Evolutionary conservation across 192 early-diverging fungal species (phyloP).

Genomic region (Backusella tuberculispora): DNA sequence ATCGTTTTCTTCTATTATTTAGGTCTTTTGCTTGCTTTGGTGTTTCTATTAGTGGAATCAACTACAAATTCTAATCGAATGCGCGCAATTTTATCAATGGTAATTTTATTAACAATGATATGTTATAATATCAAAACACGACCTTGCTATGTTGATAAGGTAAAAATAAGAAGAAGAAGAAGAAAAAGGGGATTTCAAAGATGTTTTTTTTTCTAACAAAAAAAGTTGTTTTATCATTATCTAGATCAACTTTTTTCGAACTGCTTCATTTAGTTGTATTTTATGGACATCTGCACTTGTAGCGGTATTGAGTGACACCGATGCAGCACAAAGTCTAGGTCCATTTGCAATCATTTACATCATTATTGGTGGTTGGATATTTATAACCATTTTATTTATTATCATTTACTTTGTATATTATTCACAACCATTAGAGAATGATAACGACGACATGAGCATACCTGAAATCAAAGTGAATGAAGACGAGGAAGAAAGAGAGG

Average conservation of each 20-base stretch:
- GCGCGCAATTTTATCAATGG: constrained; percentile 69
- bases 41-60: constrained; percentile 65
- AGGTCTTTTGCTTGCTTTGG: constrained; percentile 69
- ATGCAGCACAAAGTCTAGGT: constrained; percentile 43
- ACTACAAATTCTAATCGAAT: constrained; percentile 59
- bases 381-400: constrained; percentile 63
- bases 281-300: constrained; percentile 71
- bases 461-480: not conserved
- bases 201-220: not conserved
- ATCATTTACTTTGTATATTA: constrained; percentile 41
- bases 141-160: constrained; percentile 73
- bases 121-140: constrained; percentile 73
- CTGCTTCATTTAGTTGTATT: constrained; percentile 67
- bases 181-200: not conserved
- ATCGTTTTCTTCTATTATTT: not conserved
- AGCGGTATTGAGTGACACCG: constrained; percentile 62
- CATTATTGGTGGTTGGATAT: constrained; percentile 60
- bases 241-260: constrained; percentile 74
- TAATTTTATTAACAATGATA: constrained; percentile 68
- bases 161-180: constrained; percentile 14
- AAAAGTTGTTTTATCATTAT: not conserved
- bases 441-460: not conserved
- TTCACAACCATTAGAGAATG: constrained; percentile 6
- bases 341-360: constrained; percentile 48
- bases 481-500: not conserved